A percentile compares a stretch with the other conserved stretches of the same genome.
Evolutionary conservation across 2,329 filamentous ascomycete species (phyloP).

Genomic region (Aspergillus ochraceoroseus): DNA sequence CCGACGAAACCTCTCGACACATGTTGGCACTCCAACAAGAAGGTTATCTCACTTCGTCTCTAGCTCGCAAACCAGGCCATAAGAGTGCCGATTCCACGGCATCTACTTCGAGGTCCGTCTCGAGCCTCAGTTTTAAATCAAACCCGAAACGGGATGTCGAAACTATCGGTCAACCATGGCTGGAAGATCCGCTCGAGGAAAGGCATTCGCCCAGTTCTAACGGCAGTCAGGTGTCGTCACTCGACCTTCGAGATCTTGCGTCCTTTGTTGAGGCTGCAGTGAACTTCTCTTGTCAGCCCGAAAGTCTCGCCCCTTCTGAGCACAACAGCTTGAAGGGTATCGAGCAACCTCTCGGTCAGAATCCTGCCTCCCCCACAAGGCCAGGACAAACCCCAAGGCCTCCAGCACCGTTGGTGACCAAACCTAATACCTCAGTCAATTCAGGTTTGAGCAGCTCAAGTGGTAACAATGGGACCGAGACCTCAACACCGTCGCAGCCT

Average conservation of each 20-base stretch:
- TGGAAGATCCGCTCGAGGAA: constrained; percentile 27
- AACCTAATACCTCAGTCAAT: background rate
- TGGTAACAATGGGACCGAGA: background rate
- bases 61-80: constrained; percentile 18
- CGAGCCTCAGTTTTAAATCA: constrained; percentile 25
- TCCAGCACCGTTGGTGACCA: background rate
- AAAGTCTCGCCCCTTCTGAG: constrained; percentile 24
- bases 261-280: constrained; percentile 34
- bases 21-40: constrained; percentile 31
- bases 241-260: constrained; percentile 33
- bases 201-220: constrained; percentile 16
- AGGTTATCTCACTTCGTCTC: constrained; percentile 26
- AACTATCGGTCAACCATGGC: constrained; percentile 37
- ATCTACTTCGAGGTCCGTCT: constrained; percentile 15
- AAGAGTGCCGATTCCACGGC: constrained; percentile 23
- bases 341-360: background rate
- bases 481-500: background rate
- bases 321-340: too few species aligned
- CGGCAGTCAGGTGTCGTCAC: constrained; percentile 23
- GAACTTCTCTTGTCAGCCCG: constrained; percentile 24
- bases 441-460: background rate
- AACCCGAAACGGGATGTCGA: constrained; percentile 35
- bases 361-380: background rate
- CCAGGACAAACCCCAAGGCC: background rate
- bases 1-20: constrained; percentile 27